Conservation (phyloP, 202 grass and related monocot genomes). For the Elaeis oleifera region DNA sequence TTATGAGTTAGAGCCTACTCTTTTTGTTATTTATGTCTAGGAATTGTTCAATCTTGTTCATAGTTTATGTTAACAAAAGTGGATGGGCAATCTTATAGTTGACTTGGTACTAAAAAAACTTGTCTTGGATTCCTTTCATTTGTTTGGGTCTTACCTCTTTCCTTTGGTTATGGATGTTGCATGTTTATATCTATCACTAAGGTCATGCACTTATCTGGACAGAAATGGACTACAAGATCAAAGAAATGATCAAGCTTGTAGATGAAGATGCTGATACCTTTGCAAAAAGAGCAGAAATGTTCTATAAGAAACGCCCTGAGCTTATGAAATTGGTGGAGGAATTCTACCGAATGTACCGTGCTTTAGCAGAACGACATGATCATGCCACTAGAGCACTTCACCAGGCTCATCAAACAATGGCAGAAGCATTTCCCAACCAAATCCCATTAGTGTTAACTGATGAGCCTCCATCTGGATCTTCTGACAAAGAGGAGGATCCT, state of each 20-base stretch:
- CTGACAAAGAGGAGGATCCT: slow-evolving; percentile 34
- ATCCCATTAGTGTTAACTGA: slow-evolving; percentile 56
- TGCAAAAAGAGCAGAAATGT: slow-evolving; percentile 94
- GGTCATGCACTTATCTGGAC: slow-evolving; percentile 7
- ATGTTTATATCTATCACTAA: background rate
- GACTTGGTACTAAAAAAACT: too few species aligned
- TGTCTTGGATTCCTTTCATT: too few species aligned
- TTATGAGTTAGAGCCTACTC: too few species aligned
- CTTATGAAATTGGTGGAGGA: slow-evolving; percentile 91
- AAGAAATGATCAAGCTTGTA: slow-evolving; percentile 93
- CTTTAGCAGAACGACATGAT: slow-evolving; percentile 86
- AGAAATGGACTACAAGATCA: slow-evolving; percentile 93
- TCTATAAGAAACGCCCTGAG: slow-evolving; percentile 80
- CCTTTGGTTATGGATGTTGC: too few species aligned
- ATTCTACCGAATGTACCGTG: slow-evolving; percentile 83
- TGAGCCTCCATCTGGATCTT: slow-evolving; percentile 56
- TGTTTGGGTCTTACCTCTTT: too few species aligned
- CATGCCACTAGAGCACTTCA: slow-evolving; percentile 76
- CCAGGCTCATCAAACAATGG: slow-evolving; percentile 69
- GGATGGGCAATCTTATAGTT: too few species aligned
- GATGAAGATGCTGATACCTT: slow-evolving; percentile 94
- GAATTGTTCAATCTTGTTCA: too few species aligned
- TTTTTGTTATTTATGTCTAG: too few species aligned
- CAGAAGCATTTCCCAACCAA: slow-evolving; percentile 85
- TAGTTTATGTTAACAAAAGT: too few species aligned